A percentile compares a stretch with the other conserved stretches of the same genome.
phyloP scores from a whole-genome alignment of 768 basidiomycete species.

The Leccinum subgranulosum region DNA sequence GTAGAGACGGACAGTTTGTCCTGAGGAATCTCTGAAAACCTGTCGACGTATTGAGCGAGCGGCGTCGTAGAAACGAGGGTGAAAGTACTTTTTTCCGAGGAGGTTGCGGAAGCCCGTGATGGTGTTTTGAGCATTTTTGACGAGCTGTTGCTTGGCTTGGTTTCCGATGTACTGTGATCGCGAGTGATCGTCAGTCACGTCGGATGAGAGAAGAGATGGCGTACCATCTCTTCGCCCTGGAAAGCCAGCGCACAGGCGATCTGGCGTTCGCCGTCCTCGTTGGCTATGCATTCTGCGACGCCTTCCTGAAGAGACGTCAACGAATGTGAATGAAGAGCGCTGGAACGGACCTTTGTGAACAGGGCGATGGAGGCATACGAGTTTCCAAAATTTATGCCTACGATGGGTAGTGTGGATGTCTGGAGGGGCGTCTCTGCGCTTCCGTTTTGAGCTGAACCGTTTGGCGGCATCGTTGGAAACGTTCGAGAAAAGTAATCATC shows the following conservation, averaged over 20 bases:
- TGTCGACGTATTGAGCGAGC: constrained; percentile 26
- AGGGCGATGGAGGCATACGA: constrained; percentile 94
- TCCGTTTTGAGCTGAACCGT: constrained; percentile 48
- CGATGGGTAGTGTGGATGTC: constrained; percentile 49
- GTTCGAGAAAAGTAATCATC: not conserved
- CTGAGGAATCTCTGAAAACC: constrained; percentile 73
- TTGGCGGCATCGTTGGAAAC: constrained; percentile 37
- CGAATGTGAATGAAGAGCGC: not conserved
- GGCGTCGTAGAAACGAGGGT: not conserved
- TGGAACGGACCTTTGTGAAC: constrained; percentile 74
- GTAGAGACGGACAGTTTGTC: constrained; percentile 54
- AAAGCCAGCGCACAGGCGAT: constrained; percentile 94
- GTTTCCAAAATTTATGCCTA: constrained; percentile 97
- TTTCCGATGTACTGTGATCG: constrained; percentile 85
- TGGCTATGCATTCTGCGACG: constrained; percentile 91
- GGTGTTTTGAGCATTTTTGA: constrained; percentile 93
- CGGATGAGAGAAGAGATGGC: constrained; percentile 29
- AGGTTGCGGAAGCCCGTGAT: constrained; percentile 94
- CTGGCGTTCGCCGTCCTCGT: constrained; percentile 97
- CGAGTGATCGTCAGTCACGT: not conserved
- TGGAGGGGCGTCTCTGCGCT: constrained; percentile 42
- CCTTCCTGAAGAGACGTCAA: constrained; percentile 59
- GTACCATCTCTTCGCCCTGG: constrained; percentile 84
- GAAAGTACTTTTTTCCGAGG: constrained; percentile 82
- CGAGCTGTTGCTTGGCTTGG: constrained; percentile 89